Percentiles rank a stretch among this genome's conserved stretches.
Evolutionary conservation across 345 rosid genomes (phyloP).

Genomic region (Microcos paniculata): DNA sequence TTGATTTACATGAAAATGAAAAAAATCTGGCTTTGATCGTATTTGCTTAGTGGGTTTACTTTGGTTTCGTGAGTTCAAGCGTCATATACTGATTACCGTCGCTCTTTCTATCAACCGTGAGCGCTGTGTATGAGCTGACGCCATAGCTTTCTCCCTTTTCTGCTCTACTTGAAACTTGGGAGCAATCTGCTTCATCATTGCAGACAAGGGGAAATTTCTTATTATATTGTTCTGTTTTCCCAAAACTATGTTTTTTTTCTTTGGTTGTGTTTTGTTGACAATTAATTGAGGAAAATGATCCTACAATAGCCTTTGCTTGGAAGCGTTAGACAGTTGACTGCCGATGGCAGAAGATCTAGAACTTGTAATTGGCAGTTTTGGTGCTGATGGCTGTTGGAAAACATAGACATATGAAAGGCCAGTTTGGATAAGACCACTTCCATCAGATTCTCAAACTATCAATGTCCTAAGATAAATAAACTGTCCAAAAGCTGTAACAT

Average conservation of each 20-base stretch:
- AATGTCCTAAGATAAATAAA: too few species aligned
- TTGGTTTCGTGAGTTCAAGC: neutral
- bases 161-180: neutral
- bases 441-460: neutral
- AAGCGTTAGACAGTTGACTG: neutral
- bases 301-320: too few species aligned
- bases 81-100: constrained; percentile 10
- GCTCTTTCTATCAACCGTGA: neutral
- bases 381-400: neutral
- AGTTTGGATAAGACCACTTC: neutral
- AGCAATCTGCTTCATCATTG: neutral
- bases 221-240: too few species aligned
- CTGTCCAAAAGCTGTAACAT: too few species aligned
- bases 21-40: too few species aligned
- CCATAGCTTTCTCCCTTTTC: constrained; percentile 2
- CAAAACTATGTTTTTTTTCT: neutral
- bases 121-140: constrained; percentile 13
- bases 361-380: neutral
- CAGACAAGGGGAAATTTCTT: constrained; percentile 1
- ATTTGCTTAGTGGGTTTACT: neutral
- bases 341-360: neutral
- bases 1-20: neutral
- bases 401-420: neutral
- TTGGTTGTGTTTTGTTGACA: neutral
- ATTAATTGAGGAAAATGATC: too few species aligned